Base-by-base conservation (phyloP, 768 basidiomycete genomes). In the Psilocybe cyanescens region DNA sequence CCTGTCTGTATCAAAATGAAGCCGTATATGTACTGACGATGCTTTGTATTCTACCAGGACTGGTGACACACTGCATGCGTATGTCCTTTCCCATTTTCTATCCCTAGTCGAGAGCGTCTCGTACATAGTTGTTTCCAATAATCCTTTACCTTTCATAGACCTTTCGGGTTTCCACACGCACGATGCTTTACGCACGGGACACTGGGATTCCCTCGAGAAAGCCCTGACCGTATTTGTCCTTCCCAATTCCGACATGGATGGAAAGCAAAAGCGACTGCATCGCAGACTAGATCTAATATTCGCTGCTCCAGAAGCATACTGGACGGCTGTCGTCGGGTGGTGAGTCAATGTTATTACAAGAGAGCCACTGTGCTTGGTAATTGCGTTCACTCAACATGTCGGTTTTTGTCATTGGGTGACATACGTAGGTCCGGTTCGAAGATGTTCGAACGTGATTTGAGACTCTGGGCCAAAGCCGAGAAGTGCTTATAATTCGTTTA, bases 301-400 rank as follows among this genome's bases (percentile, higher is more conserved):
- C 72, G 86, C 90, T 3, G 79, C 85, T 1, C 87, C 88, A 7
- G 85, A 87, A 61, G 79, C 89, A 0, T 97, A 96, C 68, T 95
- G 93, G 87, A 90, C 91, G 1, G 93, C 94, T 0, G 86, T 97
- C 1, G 81, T 94, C 29, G 95, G 96, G 55, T 98, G 95, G 95
- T 90, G 41, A 44, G 41, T 44, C 41, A 44, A 14, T 30, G 37
- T 57, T 45, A 49, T 47, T 33, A 29, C 33, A 44, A 44, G 6
- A 12, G 14, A n/a, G 7, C 2, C 9, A 44, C 4, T 44, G n/a
- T 44, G 41, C 50, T 53, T 53, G 7, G 12, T 53, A 11, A 53
- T 35, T 30, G 24, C 16, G 4, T 51, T 33, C 30, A 11, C 33
- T 33, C 14, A 24, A 17, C 14, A 12, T 31, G 12, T n/a, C 14